Percentiles rank a stretch among this genome's conserved stretches.
These are phyloP conservation scores for Mrakia hoshinonis DNA, from an alignment of 768 basidiomycete species.

Conservation along the genomic window DNA sequence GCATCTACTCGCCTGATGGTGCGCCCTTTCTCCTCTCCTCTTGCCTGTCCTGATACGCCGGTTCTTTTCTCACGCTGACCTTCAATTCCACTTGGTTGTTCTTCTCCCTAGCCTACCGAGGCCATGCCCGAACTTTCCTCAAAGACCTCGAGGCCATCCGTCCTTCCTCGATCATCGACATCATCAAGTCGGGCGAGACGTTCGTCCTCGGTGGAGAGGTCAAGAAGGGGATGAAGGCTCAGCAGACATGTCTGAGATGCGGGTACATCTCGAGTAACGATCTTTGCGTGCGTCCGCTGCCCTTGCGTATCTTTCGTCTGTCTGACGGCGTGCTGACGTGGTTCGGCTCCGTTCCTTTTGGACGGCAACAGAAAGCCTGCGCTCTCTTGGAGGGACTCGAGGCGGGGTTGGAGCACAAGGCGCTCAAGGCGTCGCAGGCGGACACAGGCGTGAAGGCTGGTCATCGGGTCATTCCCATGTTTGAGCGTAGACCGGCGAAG, in stretches of 20 bases:
- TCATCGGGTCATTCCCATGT: slow-evolving; percentile 19
- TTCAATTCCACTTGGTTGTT: not conserved
- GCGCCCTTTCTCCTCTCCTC: slow-evolving; percentile 16
- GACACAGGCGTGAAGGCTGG: not conserved
- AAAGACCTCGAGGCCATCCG: slow-evolving; percentile 92
- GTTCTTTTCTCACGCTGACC: not conserved
- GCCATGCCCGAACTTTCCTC: slow-evolving; percentile 85
- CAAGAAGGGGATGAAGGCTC: slow-evolving; percentile 69
- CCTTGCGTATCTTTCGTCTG: not conserved
- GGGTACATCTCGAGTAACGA: slow-evolving; percentile 94
- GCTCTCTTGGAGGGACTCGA: slow-evolving; percentile 83
- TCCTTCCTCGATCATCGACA: slow-evolving; percentile 92
- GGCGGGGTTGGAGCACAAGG: slow-evolving; percentile 53
- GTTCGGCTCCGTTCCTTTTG: not conserved
- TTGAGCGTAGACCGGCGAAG: slow-evolving; percentile 15
- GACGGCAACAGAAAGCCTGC: slow-evolving; percentile 51
- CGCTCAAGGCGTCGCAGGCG: not conserved
- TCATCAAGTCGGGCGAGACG: slow-evolving; percentile 90
- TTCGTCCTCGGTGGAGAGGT: slow-evolving; percentile 78
- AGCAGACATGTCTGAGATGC: slow-evolving; percentile 82
- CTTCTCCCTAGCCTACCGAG: slow-evolving; percentile 63
- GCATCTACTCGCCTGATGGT: slow-evolving; percentile 90
- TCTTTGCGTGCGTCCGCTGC: slow-evolving; percentile 44
- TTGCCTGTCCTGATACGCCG: not conserved
- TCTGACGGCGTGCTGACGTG: not conserved